Evolutionary conservation across 1,284 basidiomycete species (phyloP).

Genomic region (Coriolopsis trogii): DNA sequence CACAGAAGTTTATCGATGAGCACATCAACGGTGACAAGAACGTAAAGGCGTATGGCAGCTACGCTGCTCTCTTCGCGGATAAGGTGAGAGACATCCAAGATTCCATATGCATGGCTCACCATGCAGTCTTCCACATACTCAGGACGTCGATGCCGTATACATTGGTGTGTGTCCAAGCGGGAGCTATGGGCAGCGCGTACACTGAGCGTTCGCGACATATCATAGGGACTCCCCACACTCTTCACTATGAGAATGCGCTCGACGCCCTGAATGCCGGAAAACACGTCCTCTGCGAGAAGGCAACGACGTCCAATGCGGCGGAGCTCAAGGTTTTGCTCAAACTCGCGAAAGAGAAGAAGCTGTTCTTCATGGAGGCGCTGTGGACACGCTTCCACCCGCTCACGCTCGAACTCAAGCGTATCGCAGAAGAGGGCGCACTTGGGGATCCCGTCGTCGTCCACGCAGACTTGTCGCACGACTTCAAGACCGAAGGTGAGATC

Average conservation of each 20-base stretch:
- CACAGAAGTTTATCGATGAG: conserved; percentile 69
- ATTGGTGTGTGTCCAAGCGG: too few species aligned
- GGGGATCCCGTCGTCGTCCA: conserved; percentile 67
- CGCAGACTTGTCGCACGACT: conserved; percentile 77
- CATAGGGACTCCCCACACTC: conserved; percentile 83
- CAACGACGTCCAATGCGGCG: conserved; percentile 66
- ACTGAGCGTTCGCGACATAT: conserved; percentile 11
- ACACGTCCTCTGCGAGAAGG: conserved; percentile 88
- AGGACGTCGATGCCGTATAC: conserved; percentile 83
- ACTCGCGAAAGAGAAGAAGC: conserved; percentile 74
- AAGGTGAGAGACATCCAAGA: conserved; percentile 42
- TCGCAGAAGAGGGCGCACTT: conserved; percentile 62
- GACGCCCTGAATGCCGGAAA: conserved; percentile 82
- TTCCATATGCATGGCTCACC: background rate
- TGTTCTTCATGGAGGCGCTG: conserved; percentile 91
- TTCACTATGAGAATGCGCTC: conserved; percentile 81
- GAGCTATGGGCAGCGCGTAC: too few species aligned
- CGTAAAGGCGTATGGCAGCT: conserved; percentile 76
- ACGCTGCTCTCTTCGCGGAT: conserved; percentile 78
- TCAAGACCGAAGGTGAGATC: conserved; percentile 67
- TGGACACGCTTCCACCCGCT: conserved; percentile 84
- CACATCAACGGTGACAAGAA: conserved; percentile 49
- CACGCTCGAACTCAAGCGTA: conserved; percentile 62
- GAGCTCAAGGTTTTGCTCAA: conserved; percentile 69
- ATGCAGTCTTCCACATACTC: background rate